Conservation (phyloP, 2,329 filamentous ascomycete species). For the Thelonectria rubi region DNA sequence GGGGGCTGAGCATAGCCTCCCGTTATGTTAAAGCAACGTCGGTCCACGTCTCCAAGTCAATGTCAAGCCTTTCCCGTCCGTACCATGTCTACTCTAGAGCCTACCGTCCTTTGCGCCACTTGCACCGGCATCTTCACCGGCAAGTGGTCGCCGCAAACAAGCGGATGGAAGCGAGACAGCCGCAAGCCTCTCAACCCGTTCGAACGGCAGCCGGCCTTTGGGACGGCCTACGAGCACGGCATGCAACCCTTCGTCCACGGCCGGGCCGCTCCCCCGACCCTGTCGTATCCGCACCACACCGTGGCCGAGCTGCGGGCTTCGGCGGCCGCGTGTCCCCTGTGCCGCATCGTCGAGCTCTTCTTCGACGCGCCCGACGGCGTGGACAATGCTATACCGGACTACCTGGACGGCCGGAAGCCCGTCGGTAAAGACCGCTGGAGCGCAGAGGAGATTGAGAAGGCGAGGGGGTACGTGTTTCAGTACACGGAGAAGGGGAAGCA, state of each 20-base stretch:
- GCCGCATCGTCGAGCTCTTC: slow-evolving; percentile 8
- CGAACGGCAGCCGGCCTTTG: neutral
- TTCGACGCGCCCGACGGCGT: slow-evolving; percentile 4
- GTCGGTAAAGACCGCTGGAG: slow-evolving; percentile 11
- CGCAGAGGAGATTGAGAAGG: neutral
- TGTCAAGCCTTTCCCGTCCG: neutral
- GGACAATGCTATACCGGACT: neutral
- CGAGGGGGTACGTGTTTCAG: slow-evolving; percentile 2
- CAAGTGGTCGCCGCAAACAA: neutral
- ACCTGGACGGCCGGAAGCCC: slow-evolving; percentile 8
- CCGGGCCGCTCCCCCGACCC: neutral
- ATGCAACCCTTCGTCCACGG: slow-evolving; percentile 5
- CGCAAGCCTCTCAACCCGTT: neutral
- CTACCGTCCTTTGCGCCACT: neutral
- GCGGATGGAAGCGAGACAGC: neutral
- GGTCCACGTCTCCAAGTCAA: no score
- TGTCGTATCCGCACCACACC: slow-evolving; percentile 12
- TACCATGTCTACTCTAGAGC: neutral
- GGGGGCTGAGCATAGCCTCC: neutral
- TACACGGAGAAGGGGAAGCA: slow-evolving; percentile 5
- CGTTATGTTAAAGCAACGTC: no score
- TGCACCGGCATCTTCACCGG: slow-evolving; percentile 12
- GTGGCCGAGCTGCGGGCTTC: slow-evolving; percentile 9
- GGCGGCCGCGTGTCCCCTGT: slow-evolving; percentile 4
- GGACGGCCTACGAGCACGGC: slow-evolving; percentile 1